Conservation (phyloP, 305 asterid genomes). For the Fraxinus ornus region DNA sequence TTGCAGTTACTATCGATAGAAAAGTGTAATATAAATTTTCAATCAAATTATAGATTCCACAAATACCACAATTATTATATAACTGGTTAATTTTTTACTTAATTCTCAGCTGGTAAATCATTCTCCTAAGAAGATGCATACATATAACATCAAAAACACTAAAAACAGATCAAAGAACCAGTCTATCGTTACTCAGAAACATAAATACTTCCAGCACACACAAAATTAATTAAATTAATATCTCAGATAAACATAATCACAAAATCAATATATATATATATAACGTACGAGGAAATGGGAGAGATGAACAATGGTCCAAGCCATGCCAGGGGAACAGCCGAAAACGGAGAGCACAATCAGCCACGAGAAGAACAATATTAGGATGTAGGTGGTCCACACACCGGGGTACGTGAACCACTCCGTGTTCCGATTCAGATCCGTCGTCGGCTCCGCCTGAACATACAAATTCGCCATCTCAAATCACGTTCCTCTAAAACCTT, state of each 20-base stretch:
- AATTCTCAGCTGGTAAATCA: background rate
- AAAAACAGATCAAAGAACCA: background rate
- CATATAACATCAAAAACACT: background rate
- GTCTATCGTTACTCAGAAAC: background rate
- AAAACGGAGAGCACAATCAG: slow-evolving; percentile 23
- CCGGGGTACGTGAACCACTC: slow-evolving; percentile 37
- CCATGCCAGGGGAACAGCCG: slow-evolving; percentile 34
- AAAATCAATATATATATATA: background rate
- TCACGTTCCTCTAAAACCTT: background rate
- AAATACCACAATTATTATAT: background rate
- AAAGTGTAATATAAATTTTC: background rate
- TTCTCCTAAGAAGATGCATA: background rate
- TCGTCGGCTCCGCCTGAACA: slow-evolving; percentile 25
- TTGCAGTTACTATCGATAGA: background rate
- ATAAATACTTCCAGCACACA: background rate
- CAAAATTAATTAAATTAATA: background rate
- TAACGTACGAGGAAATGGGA: slow-evolving; percentile 28
- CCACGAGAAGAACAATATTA: slow-evolving; percentile 34
- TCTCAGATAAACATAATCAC: background rate
- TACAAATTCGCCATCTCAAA: slow-evolving; percentile 31
- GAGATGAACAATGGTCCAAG: slow-evolving; percentile 34
- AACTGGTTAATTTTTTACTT: background rate
- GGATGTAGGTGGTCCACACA: slow-evolving; percentile 35
- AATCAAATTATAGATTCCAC: background rate
- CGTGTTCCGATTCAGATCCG: slow-evolving; percentile 34